Conservation (phyloP, 2,329 filamentous ascomycete genomes). For the Pseudogymnoascus sp. region DNA sequence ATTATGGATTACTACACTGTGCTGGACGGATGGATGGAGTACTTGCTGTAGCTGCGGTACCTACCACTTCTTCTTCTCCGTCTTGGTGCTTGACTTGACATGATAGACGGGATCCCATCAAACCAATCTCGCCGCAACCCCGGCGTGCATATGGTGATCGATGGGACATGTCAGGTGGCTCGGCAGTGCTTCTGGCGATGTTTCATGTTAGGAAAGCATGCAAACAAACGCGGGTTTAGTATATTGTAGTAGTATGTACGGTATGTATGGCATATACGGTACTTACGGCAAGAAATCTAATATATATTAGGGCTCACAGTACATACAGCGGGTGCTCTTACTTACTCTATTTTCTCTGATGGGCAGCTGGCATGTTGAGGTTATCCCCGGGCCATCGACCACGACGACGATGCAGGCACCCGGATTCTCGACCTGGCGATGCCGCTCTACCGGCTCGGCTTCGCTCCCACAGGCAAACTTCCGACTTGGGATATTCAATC, state of each 20-base stretch:
- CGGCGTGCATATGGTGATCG: background rate
- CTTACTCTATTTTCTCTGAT: background rate
- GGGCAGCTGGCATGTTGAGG: background rate
- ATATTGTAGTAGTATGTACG: background rate
- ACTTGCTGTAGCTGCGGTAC: background rate
- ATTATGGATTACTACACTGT: background rate
- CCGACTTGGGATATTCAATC: background rate
- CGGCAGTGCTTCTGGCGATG: background rate
- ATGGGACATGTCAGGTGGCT: constrained; percentile 7
- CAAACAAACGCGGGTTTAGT: background rate
- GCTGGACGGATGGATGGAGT: too few species aligned
- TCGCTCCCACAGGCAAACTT: background rate
- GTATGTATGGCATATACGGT: background rate
- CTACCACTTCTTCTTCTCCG: background rate
- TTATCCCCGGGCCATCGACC: background rate
- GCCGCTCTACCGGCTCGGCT: background rate
- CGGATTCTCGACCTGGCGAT: background rate
- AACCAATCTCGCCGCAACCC: background rate
- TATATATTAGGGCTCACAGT: background rate
- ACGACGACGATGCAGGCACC: background rate
- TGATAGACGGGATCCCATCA: background rate
- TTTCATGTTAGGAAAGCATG: background rate
- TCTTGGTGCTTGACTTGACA: background rate
- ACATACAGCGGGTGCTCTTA: background rate
- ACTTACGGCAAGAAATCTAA: background rate